phyloP scores from a whole-genome alignment of 2,329 filamentous ascomycete genomes.

The Cladosporium sp. region DNA sequence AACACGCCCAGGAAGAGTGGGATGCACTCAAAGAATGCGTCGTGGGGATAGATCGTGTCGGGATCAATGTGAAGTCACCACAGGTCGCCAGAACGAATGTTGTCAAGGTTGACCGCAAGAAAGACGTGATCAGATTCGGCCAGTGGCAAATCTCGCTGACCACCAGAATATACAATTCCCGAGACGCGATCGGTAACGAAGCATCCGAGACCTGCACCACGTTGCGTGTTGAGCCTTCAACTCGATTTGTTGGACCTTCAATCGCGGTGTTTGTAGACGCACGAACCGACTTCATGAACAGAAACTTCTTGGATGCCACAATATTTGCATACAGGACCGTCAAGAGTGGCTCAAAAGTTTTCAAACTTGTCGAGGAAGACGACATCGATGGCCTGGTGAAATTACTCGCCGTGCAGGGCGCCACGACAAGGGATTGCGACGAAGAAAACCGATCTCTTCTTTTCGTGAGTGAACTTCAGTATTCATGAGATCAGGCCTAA shows the following conservation, averaged over 20 bases:
- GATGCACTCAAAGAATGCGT: no score
- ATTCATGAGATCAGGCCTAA: neutral
- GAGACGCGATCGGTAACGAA: neutral
- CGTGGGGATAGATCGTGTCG: no score
- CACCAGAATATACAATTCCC: neutral
- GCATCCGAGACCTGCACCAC: neutral
- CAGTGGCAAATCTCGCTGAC: neutral
- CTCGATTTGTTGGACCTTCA: neutral
- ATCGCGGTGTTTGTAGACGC: neutral
- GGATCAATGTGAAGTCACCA: no score
- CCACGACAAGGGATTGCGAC: slow-evolving; percentile 1
- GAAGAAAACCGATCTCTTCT: neutral
- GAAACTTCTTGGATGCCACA: neutral
- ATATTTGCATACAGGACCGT: neutral
- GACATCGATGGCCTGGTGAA: neutral
- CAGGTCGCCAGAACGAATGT: no score
- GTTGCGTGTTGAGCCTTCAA: neutral
- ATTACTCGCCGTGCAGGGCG: neutral
- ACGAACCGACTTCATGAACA: neutral
- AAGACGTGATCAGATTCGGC: neutral
- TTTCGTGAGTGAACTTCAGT: neutral
- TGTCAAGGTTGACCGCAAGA: neutral
- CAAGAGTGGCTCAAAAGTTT: neutral
- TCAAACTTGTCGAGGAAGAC: neutral
- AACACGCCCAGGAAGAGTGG: no score